Conservation (phyloP, 176 grass and related monocot genomes). For the Cymbopogon citratus region DNA sequence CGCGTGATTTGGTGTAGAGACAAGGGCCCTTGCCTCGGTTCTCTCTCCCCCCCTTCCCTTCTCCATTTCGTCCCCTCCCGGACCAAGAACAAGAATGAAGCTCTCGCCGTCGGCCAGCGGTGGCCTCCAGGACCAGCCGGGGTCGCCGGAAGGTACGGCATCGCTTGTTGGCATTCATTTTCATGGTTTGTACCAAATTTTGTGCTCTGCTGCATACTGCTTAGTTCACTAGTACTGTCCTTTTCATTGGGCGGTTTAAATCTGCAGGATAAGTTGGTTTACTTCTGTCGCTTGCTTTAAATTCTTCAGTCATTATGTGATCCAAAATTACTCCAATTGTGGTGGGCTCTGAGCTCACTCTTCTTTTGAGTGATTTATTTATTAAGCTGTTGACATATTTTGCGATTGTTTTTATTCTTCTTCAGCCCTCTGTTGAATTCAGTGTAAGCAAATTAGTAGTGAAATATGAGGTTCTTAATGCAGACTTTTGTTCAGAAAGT, state of each 20-base stretch:
- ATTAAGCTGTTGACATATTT: background rate
- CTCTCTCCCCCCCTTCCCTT: background rate
- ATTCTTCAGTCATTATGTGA: slow-evolving; percentile 15
- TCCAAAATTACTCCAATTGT: slow-evolving; percentile 18
- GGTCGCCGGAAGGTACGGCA: slow-evolving; percentile 44
- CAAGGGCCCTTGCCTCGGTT: background rate
- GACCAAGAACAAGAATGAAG: slow-evolving; percentile 33
- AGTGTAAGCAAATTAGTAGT: background rate
- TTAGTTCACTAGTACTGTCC: slow-evolving; percentile 7
- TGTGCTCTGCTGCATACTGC: background rate
- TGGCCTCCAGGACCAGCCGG: slow-evolving; percentile 25
- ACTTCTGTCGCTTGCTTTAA: slow-evolving; percentile 10
- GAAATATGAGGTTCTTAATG: background rate
- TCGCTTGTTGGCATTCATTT: slow-evolving; percentile 27
- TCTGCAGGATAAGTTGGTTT: slow-evolving; percentile 5
- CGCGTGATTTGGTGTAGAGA: slow-evolving; percentile 35
- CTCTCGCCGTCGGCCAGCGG: slow-evolving; percentile 37
- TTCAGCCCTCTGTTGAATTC: background rate
- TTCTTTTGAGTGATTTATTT: background rate
- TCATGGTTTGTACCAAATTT: slow-evolving; percentile 1
- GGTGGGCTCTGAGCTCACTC: slow-evolving; percentile 18
- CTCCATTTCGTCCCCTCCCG: background rate
- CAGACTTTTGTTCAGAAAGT: background rate
- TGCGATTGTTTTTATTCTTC: slow-evolving; percentile 5
- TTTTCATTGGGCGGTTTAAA: slow-evolving; percentile 7